Base-by-base conservation (phyloP, 306 rosid species). In the Elaeagnus macrophylla region DNA sequence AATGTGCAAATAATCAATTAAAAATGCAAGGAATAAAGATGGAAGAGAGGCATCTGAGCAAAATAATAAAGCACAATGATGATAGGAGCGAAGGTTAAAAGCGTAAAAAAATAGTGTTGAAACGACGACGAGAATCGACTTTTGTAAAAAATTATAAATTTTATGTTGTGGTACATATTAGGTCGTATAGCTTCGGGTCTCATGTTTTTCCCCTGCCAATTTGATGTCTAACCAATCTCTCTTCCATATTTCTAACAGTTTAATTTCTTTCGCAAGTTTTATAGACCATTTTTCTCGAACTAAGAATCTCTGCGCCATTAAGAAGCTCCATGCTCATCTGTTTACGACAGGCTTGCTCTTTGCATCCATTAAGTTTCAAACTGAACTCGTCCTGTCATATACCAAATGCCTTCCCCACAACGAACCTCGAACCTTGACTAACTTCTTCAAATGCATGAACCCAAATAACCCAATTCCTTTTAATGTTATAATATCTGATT, bases 311-410 rank as follows among this genome's bases (percentile, higher is more conserved):
- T 18, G 36, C 13, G 62, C 61, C 59, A 62, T 80, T 42, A 83
- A 76, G 76, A 80, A 70, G 65, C 68, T 86, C 57, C 88, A 86
- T 62, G 85, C 67, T 37, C 66, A 76, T 45, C 70, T 83, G 1
- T 61, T 86, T 62, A 81, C 68, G 36, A 66, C 67, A 25, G 84
- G 81, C 71, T 60, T 57, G 60, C 77, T 80, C 56, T 72, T 62
- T 53, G 1, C 16, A 51, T 75, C 69, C 15, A 80, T 62, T 20
- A 40, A 72, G 48, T 54, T 80, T 53, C 72, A 66, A 71, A 37
- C 81, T 53, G 66, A 76, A 60, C 80, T 86, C 60, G 62, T 76
- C 32, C 57, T 67, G 15, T 43, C 83, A 1, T 83, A 86, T 57
- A 16, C 71, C 12, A 39, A 67, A 61, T 66, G 64, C 54, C 51